Conservation (phyloP, 1,139 yeast species). For the Sugiyamaella japonica region DNA sequence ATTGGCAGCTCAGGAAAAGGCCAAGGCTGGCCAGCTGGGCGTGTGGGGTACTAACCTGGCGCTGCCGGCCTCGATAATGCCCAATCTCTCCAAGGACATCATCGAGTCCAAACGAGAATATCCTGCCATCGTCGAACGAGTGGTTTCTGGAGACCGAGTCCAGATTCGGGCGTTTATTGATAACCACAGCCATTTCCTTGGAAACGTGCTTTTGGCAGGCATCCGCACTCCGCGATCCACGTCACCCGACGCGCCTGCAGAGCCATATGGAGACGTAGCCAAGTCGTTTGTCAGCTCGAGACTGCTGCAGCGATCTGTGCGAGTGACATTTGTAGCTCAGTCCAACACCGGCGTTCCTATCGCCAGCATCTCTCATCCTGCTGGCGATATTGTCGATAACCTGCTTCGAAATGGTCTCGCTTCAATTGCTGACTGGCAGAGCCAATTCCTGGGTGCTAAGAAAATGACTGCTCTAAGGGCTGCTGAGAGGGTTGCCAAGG, state of each 20-base stretch:
- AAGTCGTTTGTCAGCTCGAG: conserved; percentile 66
- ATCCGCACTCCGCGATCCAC: conserved; percentile 70
- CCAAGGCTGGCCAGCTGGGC: conserved; percentile 53
- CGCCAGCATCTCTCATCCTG: conserved; percentile 59
- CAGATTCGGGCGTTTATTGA: conserved; percentile 54
- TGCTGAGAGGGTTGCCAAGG: conserved; percentile 68
- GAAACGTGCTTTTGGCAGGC: conserved; percentile 72
- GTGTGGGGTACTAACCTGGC: conserved; percentile 49
- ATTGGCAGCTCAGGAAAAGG: conserved; percentile 50
- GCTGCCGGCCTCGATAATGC: conserved; percentile 38
- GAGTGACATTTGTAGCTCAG: conserved; percentile 56
- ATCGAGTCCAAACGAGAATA: conserved; percentile 42
- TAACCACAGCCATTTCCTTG: conserved; percentile 49
- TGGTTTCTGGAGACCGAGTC: conserved; percentile 74
- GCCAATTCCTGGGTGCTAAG: conserved; percentile 64
- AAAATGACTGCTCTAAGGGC: conserved; percentile 62
- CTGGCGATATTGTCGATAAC: conserved; percentile 73
- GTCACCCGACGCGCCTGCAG: conserved; percentile 38
- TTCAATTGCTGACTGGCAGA: conserved; percentile 81
- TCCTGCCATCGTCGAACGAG: conserved; percentile 68
- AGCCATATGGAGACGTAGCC: conserved; percentile 63
- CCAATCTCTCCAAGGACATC: conserved; percentile 40
- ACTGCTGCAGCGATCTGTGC: conserved; percentile 62
- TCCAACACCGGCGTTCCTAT: conserved; percentile 59
- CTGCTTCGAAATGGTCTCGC: conserved; percentile 70